Base-by-base conservation (phyloP, 2,329 filamentous ascomycete genomes). In the Ascochyta pisi region DNA sequence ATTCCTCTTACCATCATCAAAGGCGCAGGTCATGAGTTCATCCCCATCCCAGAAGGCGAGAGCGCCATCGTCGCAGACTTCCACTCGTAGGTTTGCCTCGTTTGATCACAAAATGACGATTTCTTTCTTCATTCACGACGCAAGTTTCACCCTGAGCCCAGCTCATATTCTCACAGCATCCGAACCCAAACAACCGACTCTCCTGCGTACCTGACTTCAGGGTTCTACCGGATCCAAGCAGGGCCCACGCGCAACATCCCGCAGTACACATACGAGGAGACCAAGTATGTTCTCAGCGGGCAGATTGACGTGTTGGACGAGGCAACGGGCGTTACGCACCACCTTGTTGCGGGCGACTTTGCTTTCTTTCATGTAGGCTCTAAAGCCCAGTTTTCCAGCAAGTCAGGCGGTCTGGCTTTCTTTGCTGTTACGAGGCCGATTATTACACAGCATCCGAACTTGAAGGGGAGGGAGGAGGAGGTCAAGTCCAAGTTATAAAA, bases 1-100 rank as follows among this genome's bases (percentile, higher is more conserved):
- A 58, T 67, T 13, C 66, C 66, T 46, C 66, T 68, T 42, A 68
- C 66, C 4, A 57, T 68, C 44, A 63, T 68, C 52, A 68, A 68
- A 42, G 66, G 64, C 57, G 66, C 66, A 19, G 66, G 66, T 49
- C 50, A 66, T 29, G 66, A 67, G 34, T 58, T 50, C 56, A 68
- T 68, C 34, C 63, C 64, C 1, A 61, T 68, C n/a, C 66, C 66
- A 1, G 42, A 60, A 4, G 66, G 66, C 44, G 66, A 68, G 19
- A 62, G 52, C 50, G 66, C 66, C 10, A 67, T 62, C 19, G 63
- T 68, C 31, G 66, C 66, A 45, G 66, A 69, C 47, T 69, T 69
- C 53, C 66, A 67, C 55, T 67, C 64, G 61, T 64, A 62, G 13
- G 50, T 50, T 27, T 27, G 12, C 13, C 19, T 29, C 22, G 6